Conservation (phyloP, 2,329 filamentous ascomycete genomes). For the Blastomyces silverae region DNA sequence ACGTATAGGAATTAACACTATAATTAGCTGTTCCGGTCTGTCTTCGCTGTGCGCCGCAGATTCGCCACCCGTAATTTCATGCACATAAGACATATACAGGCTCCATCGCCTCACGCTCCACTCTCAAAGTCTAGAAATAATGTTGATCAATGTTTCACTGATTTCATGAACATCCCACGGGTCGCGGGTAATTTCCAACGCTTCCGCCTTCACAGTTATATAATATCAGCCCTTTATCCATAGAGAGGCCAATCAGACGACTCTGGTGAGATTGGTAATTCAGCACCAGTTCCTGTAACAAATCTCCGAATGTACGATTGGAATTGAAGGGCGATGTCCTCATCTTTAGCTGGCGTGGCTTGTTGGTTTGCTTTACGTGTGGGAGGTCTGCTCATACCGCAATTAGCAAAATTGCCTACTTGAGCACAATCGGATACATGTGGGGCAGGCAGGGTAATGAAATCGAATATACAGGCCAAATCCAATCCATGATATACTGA, state of each 20-base stretch:
- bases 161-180: conserved; percentile 2
- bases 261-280: neutral
- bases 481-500: no score
- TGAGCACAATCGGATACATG: no score
- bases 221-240: neutral
- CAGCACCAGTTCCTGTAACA: neutral
- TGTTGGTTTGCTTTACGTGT: neutral
- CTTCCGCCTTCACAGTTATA: neutral
- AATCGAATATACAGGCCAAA: no score
- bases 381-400: conserved; percentile 1
- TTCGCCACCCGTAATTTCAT: no score
- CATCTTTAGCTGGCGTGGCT: neutral
- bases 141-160: neutral
- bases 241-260: conserved; percentile 11
- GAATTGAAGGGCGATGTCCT: neutral
- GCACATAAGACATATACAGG: no score
- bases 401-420: neutral
- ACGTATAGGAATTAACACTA: no score
- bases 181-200: conserved; percentile 2
- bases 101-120: neutral
- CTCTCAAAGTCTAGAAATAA: neutral
- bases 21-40: no score
- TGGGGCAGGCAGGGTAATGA: no score
- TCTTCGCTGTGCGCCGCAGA: no score
- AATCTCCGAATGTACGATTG: conserved; percentile 8